These are phyloP conservation scores for Colletotrichum higginsianum DNA, from an alignment of 2,329 filamentous ascomycete species.

Conservation along the genomic window DNA sequence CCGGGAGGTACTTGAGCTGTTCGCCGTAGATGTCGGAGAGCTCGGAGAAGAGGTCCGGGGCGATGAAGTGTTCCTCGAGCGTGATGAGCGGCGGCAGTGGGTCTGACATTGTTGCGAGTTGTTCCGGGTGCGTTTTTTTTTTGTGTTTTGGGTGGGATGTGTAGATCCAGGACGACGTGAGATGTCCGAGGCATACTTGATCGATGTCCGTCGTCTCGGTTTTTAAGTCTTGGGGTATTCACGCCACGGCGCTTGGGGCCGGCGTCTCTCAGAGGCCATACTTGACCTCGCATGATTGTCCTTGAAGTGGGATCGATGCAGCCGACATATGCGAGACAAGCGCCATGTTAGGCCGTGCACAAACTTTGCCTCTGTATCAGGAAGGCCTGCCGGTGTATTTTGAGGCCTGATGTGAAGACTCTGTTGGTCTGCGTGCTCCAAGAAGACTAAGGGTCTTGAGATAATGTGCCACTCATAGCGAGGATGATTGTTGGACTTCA, in stretches of 20 bases:
- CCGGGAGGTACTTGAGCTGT: constrained; percentile 44
- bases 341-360: too few relatives aligned
- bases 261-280: not conserved
- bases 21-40: constrained; percentile 43
- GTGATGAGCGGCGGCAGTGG: constrained; percentile 52
- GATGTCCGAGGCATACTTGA: not conserved
- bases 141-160: not conserved
- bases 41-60: constrained; percentile 40
- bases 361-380: too few relatives aligned
- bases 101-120: not conserved
- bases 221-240: not conserved
- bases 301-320: not conserved
- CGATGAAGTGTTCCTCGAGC: constrained; percentile 59
- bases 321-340: not conserved
- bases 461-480: too few relatives aligned
- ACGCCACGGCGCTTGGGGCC: not conserved
- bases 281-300: not conserved
- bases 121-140: not conserved
- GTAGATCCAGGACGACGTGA: not conserved
- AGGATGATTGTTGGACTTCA: too few relatives aligned
- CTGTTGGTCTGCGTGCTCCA: too few relatives aligned
- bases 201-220: not conserved
- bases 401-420: too few relatives aligned
- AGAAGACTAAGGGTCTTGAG: too few relatives aligned
- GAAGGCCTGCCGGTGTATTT: too few relatives aligned